A percentile compares a stretch with the other conserved stretches of the same genome.
Evolutionary conservation across 2,329 filamentous ascomycete genomes (phyloP).

Genomic region (Penicillium sp.): DNA sequence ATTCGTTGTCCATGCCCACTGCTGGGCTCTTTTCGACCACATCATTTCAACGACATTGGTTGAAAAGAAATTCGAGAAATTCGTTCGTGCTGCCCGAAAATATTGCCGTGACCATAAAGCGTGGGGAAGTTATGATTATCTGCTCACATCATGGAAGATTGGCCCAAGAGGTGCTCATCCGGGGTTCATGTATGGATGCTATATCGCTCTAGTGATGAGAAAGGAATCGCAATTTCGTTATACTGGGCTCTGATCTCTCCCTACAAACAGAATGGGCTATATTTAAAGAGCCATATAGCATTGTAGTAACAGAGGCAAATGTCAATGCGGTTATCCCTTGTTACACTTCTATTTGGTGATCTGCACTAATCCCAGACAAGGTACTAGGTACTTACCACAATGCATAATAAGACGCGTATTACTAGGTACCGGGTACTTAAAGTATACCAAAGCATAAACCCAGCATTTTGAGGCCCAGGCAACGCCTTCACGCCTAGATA

Average conservation of each 20-base stretch:
- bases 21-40: slow-evolving; percentile 8
- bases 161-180: too few relatives aligned
- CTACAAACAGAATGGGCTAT: too few relatives aligned
- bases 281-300: too few relatives aligned
- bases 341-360: neutral
- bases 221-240: neutral
- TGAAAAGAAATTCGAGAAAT: neutral
- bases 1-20: slow-evolving; percentile 13
- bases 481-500: too few relatives aligned
- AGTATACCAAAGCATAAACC: neutral
- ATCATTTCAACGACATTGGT: neutral
- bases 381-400: neutral
- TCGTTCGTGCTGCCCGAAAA: slow-evolving; percentile 1
- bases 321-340: too few relatives aligned
- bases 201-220: neutral
- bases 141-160: too few relatives aligned
- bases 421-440: neutral
- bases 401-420: neutral
- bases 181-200: neutral
- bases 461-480: neutral
- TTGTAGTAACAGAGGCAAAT: too few relatives aligned
- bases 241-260: too few relatives aligned
- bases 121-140: neutral
- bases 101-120: slow-evolving; percentile 1
- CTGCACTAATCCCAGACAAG: neutral